phyloP scores from a whole-genome alignment of 1,284 basidiomycete species.

The Butyriboletus appendiculatus region DNA sequence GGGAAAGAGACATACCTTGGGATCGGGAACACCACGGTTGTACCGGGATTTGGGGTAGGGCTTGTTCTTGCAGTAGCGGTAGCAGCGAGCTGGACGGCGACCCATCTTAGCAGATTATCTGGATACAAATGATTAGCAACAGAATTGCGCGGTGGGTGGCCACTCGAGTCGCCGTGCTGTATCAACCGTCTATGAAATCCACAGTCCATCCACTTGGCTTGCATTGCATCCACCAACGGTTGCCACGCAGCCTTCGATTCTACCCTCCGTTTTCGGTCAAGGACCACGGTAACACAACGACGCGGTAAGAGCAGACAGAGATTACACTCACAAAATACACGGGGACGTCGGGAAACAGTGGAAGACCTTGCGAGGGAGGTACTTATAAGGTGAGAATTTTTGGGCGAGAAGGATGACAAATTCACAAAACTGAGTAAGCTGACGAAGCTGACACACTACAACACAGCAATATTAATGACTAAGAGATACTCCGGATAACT shows the following conservation, averaged over 20 bases:
- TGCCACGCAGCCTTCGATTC: not conserved
- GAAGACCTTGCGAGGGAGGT: not conserved
- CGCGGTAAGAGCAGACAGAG: not conserved
- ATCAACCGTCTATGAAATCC: not conserved
- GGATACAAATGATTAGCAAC: conserved; percentile 8
- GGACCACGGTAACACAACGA: not conserved
- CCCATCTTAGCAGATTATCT: conserved; percentile 60
- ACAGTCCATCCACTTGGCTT: conserved; percentile 5
- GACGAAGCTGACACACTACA: conserved; percentile 1
- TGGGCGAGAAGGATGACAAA: conserved; percentile 15
- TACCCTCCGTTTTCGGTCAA: not conserved
- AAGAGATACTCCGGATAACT: too few species aligned
- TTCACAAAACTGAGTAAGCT: conserved; percentile 22
- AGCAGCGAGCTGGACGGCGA: conserved; percentile 95
- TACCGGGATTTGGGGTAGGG: conserved; percentile 93
- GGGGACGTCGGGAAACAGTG: conserved; percentile 4
- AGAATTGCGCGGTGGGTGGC: not conserved
- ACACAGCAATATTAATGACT: conserved; percentile 3
- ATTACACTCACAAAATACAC: conserved; percentile 24
- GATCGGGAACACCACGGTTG: conserved; percentile 97
- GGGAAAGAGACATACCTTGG: conserved; percentile 59
- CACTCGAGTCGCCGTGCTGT: not conserved
- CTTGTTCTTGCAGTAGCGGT: conserved; percentile 99
- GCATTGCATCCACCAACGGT: conserved; percentile 17
- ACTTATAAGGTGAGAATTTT: conserved; percentile 29